These are phyloP conservation scores for Penicillium vulpinum DNA, from an alignment of 2,329 filamentous ascomycete genomes.

Conservation along the genomic window DNA sequence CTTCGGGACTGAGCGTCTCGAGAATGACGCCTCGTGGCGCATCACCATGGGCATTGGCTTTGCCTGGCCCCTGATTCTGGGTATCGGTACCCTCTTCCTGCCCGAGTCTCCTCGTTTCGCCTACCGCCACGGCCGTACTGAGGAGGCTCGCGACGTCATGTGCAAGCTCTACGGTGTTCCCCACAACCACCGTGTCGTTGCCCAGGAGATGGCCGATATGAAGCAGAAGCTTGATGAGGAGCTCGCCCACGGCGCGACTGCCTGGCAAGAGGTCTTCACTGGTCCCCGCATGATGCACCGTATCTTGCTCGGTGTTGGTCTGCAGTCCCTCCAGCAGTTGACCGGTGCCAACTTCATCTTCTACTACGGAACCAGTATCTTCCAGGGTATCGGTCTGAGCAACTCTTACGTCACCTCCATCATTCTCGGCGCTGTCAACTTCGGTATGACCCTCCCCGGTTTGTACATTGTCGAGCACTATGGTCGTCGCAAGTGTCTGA, in stretches of 20 bases:
- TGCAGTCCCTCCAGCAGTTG: slow-evolving; percentile 52
- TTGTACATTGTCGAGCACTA: slow-evolving; percentile 70
- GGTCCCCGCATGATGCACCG: slow-evolving; percentile 52
- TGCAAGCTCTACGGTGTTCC: slow-evolving; percentile 57
- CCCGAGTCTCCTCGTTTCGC: slow-evolving; percentile 61
- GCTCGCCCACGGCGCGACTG: slow-evolving; percentile 40
- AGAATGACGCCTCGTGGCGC: slow-evolving; percentile 49
- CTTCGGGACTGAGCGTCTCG: slow-evolving; percentile 45
- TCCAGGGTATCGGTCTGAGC: slow-evolving; percentile 63
- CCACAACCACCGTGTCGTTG: slow-evolving; percentile 56
- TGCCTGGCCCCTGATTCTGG: slow-evolving; percentile 58
- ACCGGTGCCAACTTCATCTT: slow-evolving; percentile 54
- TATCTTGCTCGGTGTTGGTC: slow-evolving; percentile 45
- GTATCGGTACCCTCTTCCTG: slow-evolving; percentile 56
- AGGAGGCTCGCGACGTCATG: slow-evolving; percentile 55
- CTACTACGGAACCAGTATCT: slow-evolving; percentile 61
- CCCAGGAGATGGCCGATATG: slow-evolving; percentile 59
- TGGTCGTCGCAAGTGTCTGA: slow-evolving; percentile 67
- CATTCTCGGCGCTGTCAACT: slow-evolving; percentile 69
- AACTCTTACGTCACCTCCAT: slow-evolving; percentile 69
- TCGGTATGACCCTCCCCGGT: slow-evolving; percentile 65
- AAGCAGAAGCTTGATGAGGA: slow-evolving; percentile 61
- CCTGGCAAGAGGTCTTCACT: slow-evolving; percentile 49
- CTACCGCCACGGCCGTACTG: slow-evolving; percentile 55
- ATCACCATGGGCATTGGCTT: slow-evolving; percentile 60